A percentile compares a stretch with the other conserved stretches of the same genome.
phyloP scores from a whole-genome alignment of 2,329 filamentous ascomycete species.

The Pseudopithomyces maydicus region DNA sequence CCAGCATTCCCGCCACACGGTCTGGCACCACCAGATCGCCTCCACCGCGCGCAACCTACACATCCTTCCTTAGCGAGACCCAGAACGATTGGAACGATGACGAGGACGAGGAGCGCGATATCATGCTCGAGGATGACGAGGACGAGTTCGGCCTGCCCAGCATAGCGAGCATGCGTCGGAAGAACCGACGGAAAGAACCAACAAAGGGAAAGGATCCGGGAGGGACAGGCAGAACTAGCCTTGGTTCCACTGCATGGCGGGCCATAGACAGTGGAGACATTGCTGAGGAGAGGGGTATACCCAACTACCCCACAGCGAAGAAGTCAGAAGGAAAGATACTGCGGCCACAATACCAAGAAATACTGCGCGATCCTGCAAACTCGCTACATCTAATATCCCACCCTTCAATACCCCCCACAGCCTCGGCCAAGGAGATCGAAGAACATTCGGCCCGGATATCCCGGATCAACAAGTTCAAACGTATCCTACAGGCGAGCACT shows the following conservation, averaged over 20 bases:
- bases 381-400: constrained; percentile 93
- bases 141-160: constrained; percentile 96
- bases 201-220: constrained; percentile 54
- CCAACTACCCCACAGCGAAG: constrained; percentile 84
- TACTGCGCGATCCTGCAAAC: constrained; percentile 84
- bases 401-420: constrained; percentile 72
- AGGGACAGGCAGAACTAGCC: constrained; percentile 26
- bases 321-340: constrained; percentile 94
- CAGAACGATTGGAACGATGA: constrained; percentile 82
- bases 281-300: constrained; percentile 82
- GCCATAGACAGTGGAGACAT: constrained; percentile 88
- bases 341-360: constrained; percentile 96
- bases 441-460: constrained; percentile 85
- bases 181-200: constrained; percentile 56
- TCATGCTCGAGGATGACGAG: constrained; percentile 84
- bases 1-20: constrained; percentile 62
- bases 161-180: constrained; percentile 86
- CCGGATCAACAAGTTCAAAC: constrained; percentile 98
- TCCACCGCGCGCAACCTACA: constrained; percentile 72
- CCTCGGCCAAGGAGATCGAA: constrained; percentile 82
- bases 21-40: constrained; percentile 60
- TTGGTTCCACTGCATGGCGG: constrained; percentile 52
- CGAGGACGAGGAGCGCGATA: constrained; percentile 69
- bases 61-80: constrained; percentile 78
- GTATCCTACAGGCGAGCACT: constrained; percentile 87